A percentile compares a stretch with the other conserved stretches of the same genome.
phyloP scores from a whole-genome alignment of 306 rosid genomes.

The Fragaria vesca region DNA sequence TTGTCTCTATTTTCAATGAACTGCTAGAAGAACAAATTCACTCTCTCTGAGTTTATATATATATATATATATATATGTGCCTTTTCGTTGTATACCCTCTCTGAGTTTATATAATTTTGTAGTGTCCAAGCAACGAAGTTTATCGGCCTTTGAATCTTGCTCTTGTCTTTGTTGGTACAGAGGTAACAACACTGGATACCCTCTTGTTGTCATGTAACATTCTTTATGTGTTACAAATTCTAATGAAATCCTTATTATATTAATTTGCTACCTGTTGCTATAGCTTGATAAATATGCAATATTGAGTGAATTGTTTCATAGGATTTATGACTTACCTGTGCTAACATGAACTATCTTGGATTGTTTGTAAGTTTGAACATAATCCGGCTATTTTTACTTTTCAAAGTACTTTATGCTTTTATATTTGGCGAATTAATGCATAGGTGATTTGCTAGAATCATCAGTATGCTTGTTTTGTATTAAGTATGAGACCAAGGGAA shows the following conservation, averaged over 20 bases:
- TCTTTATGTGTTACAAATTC: slow-evolving; percentile 5
- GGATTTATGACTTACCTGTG: background rate
- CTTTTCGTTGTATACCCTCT: background rate
- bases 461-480: background rate
- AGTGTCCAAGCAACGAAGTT: slow-evolving; percentile 61
- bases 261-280: background rate
- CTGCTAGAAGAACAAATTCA: background rate
- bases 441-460: background rate
- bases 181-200: slow-evolving; percentile 49
- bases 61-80: background rate
- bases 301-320: background rate
- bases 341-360: background rate
- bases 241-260: background rate
- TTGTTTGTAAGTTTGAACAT: background rate
- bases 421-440: background rate
- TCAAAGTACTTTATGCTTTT: background rate
- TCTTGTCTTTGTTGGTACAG: slow-evolving; percentile 76
- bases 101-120: slow-evolving; percentile 4
- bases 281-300: background rate
- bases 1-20: background rate
- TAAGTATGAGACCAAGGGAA: too few relatives aligned
- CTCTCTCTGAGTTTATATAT: background rate
- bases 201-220: slow-evolving; percentile 13
- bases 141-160: slow-evolving; percentile 72
- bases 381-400: background rate